Evolutionary conservation across 495 filamentous ascomycete species (phyloP).

Genomic region (Sordaria brevicollis): DNA sequence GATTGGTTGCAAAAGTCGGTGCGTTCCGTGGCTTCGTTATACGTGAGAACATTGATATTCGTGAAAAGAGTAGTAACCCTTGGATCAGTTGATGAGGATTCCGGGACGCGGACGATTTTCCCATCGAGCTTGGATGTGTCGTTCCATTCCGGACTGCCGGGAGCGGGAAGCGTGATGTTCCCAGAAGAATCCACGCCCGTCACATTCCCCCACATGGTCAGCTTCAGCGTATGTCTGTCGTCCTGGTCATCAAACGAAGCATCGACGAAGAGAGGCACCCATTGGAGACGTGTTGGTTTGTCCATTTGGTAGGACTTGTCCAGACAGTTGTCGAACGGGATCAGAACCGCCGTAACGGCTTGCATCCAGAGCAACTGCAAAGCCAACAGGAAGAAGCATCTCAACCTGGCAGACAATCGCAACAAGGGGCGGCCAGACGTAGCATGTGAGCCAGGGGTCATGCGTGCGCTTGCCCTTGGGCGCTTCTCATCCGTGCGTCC

Average conservation of each 20-base stretch:
- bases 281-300: constrained; percentile 54
- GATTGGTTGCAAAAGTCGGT: constrained; percentile 53
- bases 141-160: constrained; percentile 39
- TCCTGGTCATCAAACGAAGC: constrained; percentile 58
- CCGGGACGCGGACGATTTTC: constrained; percentile 59
- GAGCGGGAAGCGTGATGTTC: constrained; percentile 40
- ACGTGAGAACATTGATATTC: constrained; percentile 61
- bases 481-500: background rate
- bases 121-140: constrained; percentile 53
- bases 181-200: constrained; percentile 42
- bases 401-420: background rate
- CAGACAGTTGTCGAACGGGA: constrained; percentile 82
- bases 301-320: constrained; percentile 42
- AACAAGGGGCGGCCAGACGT: background rate
- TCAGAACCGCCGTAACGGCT: constrained; percentile 12
- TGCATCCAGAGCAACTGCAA: background rate
- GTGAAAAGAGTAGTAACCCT: constrained; percentile 62
- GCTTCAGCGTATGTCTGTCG: constrained; percentile 54
- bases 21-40: constrained; percentile 47
- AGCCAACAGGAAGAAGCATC: background rate
- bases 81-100: constrained; percentile 35
- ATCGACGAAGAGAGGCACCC: constrained; percentile 59
- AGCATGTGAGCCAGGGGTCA: background rate
- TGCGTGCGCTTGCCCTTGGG: background rate
- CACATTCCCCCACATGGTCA: constrained; percentile 89